Conservation (phyloP, 495 filamentous ascomycete genomes). For the Penicillium diatomitis region DNA sequence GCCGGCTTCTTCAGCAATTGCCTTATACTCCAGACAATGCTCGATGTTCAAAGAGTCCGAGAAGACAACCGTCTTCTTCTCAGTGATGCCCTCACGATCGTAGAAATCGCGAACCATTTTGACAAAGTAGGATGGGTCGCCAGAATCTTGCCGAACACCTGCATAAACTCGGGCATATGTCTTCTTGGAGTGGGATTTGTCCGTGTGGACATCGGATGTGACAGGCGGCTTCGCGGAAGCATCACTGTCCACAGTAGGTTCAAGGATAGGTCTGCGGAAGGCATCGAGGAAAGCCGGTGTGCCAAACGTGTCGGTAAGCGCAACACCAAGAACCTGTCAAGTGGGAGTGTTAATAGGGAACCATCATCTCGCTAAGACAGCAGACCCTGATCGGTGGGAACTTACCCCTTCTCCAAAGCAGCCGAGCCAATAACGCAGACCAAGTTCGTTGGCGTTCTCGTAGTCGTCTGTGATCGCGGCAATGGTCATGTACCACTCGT, state of each 20-base stretch:
- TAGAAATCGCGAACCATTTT: constrained; percentile 83
- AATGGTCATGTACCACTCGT: constrained; percentile 99
- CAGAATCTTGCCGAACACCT: constrained; percentile 90
- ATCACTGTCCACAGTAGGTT: constrained; percentile 17
- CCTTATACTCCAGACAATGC: constrained; percentile 81
- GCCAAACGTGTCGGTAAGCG: constrained; percentile 96
- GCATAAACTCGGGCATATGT: constrained; percentile 81
- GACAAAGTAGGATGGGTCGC: constrained; percentile 76
- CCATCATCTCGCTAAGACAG: no score
- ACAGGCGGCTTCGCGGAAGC: constrained; percentile 16
- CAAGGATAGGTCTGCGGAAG: constrained; percentile 54
- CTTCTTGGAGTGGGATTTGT: constrained; percentile 10
- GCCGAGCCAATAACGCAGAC: constrained; percentile 75
- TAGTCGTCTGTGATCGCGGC: constrained; percentile 88
- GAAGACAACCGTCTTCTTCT: constrained; percentile 91
- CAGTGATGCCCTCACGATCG: constrained; percentile 60
- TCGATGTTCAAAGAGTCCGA: constrained; percentile 92
- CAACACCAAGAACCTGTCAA: constrained; percentile 68
- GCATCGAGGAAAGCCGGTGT: constrained; percentile 81
- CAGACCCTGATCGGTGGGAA: neutral
- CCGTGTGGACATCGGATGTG: constrained; percentile 13
- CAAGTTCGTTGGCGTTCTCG: constrained; percentile 68
- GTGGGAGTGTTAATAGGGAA: constrained; percentile 1
- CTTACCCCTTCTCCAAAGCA: constrained; percentile 80
- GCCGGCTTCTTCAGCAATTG: constrained; percentile 65